A percentile compares a stretch with the other conserved stretches of the same genome.
phyloP scores from a whole-genome alignment of 208 protist species.

The Borovskyia barvae region DNA sequence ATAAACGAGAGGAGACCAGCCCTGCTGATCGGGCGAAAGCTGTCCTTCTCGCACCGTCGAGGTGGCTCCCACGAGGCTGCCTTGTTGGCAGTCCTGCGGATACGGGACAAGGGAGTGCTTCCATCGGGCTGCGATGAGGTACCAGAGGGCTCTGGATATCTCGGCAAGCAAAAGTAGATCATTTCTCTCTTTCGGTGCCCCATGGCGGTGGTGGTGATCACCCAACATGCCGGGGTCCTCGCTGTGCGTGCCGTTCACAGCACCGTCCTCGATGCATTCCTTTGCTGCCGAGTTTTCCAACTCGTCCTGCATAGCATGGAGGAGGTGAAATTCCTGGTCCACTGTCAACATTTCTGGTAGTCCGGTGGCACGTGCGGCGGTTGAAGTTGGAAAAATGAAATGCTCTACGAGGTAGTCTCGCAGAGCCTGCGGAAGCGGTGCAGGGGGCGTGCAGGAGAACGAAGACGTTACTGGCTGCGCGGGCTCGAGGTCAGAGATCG shows the following conservation, averaged over 20 bases:
- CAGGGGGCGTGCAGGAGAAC: no score
- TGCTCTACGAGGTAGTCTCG: slow-evolving; percentile 1
- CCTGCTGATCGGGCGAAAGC: slow-evolving; percentile 15
- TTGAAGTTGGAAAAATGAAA: slow-evolving; percentile 1
- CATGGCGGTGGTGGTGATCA: no score
- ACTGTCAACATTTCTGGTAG: slow-evolving; percentile 20
- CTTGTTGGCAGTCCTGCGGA: neutral
- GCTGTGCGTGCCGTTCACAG: neutral
- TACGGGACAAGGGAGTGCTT: slow-evolving; percentile 17
- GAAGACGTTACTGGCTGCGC: no score
- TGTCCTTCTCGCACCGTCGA: neutral
- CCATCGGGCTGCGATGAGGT: slow-evolving; percentile 39
- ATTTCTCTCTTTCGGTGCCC: no score
- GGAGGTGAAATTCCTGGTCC: slow-evolving; percentile 16
- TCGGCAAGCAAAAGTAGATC: no score
- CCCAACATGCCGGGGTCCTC: neutral
- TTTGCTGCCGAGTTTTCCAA: neutral
- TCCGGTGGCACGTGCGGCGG: slow-evolving; percentile 5
- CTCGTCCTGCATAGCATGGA: neutral
- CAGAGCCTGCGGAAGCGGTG: slow-evolving; percentile 4
- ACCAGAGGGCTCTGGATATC: slow-evolving; percentile 44
- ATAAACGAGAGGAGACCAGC: slow-evolving; percentile 57
- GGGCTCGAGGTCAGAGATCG: neutral
- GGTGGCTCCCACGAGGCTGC: neutral
- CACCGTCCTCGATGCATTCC: neutral